Conservation (phyloP, 2,329 filamentous ascomycete genomes). For the Xylariaceae sp. region DNA sequence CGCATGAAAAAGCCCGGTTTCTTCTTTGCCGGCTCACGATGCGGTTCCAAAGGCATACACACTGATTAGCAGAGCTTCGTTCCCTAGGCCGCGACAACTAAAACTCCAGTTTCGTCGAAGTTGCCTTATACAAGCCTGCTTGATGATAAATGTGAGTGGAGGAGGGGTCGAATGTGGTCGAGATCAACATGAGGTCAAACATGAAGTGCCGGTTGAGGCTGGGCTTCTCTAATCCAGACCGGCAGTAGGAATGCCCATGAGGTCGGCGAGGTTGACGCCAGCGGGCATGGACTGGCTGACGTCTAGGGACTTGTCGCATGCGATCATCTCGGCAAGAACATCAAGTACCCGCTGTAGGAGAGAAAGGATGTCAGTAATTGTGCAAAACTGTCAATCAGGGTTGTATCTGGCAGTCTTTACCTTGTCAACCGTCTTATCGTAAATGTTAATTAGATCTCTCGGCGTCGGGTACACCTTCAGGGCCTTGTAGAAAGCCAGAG, state of each 20-base stretch:
- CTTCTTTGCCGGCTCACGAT: slow-evolving; percentile 4
- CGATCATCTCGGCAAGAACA: slow-evolving; percentile 96
- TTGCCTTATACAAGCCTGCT: slow-evolving; percentile 8
- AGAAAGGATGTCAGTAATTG: slow-evolving; percentile 3
- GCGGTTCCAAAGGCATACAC: not conserved
- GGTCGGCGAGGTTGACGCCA: slow-evolving; percentile 38
- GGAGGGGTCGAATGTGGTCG: slow-evolving; percentile 12
- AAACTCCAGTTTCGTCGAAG: not conserved
- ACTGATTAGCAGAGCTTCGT: slow-evolving; percentile 2
- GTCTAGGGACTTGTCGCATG: slow-evolving; percentile 71
- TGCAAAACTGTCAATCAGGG: not conserved
- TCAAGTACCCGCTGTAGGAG: slow-evolving; percentile 75
- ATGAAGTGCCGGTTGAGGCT: slow-evolving; percentile 7
- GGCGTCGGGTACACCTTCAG: slow-evolving; percentile 97
- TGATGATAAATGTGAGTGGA: slow-evolving; percentile 15
- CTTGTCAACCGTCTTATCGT: slow-evolving; percentile 98
- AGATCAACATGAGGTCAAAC: slow-evolving; percentile 16
- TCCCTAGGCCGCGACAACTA: not conserved
- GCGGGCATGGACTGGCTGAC: slow-evolving; percentile 33
- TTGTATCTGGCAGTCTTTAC: slow-evolving; percentile 39
- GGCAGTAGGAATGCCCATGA: slow-evolving; percentile 46
- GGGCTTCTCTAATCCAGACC: slow-evolving; percentile 45
- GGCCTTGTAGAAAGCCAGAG: slow-evolving; percentile 94
- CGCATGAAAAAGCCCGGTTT: slow-evolving; percentile 2
- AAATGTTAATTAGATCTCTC: slow-evolving; percentile 87